Evolutionary conservation across 1,284 basidiomycete species (phyloP).

Genomic region (Rhodotorula glutinis): DNA sequence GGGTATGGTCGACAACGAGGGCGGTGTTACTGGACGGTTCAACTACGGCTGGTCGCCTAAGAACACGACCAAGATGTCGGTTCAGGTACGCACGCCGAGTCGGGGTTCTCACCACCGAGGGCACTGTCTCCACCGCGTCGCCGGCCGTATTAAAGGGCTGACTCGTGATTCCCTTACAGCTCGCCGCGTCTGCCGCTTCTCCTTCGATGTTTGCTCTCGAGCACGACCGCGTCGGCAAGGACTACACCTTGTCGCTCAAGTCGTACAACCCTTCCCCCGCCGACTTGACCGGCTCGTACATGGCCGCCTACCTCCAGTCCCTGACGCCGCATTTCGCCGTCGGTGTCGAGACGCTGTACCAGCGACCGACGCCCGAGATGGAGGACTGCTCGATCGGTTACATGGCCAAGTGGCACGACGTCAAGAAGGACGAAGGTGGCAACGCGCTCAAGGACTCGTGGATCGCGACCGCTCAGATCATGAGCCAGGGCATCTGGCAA

Average conservation of each 20-base stretch:
- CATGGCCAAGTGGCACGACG: constrained; percentile 65
- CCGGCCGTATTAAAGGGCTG: too few relatives aligned
- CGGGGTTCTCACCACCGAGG: too few relatives aligned
- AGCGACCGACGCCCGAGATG: constrained; percentile 65
- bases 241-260: constrained; percentile 85
- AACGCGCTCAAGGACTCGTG: constrained; percentile 51
- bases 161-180: background rate
- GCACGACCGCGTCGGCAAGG: constrained; percentile 87
- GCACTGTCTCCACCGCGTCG: too few relatives aligned
- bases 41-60: constrained; percentile 83
- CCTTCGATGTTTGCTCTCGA: constrained; percentile 90
- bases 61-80: constrained; percentile 82
- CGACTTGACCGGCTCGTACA: constrained; percentile 87
- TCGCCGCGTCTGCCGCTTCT: constrained; percentile 13
- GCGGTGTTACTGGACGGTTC: constrained; percentile 80
- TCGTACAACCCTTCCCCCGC: constrained; percentile 86
- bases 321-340: constrained; percentile 84
- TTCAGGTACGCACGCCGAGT: constrained; percentile 49
- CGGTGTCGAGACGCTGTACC: constrained; percentile 85
- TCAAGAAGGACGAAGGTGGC: constrained; percentile 33
- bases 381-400: constrained; percentile 77
- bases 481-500: constrained; percentile 79
- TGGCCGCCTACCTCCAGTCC: constrained; percentile 93
- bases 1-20: constrained; percentile 89
- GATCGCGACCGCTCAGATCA: constrained; percentile 90